Conservation (phyloP, 1,284 basidiomycete genomes). For the Malassezia dermatis region DNA sequence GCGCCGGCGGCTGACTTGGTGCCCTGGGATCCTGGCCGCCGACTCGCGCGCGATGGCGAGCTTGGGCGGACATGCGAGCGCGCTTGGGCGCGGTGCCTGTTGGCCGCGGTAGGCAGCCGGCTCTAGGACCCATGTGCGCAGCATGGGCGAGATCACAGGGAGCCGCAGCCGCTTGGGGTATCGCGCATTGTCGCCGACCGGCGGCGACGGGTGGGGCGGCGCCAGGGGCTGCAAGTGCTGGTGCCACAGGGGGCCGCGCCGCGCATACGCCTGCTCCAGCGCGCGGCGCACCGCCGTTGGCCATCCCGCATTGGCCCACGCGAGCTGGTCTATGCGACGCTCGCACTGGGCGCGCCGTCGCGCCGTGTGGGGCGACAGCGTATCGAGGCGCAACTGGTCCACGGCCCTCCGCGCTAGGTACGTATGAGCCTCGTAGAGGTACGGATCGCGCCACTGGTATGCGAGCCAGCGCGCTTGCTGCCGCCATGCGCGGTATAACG, state of each 20-base stretch:
- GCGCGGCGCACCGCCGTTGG: conserved; percentile 16
- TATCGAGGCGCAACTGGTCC: not conserved
- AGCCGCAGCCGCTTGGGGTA: conserved; percentile 7
- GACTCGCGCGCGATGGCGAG: conserved; percentile 6
- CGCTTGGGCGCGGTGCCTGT: not conserved
- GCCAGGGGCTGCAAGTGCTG: conserved; percentile 2
- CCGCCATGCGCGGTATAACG: conserved; percentile 12
- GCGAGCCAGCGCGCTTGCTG: conserved; percentile 16
- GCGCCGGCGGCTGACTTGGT: conserved; percentile 3
- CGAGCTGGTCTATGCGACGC: conserved; percentile 1
- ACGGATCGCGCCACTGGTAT: conserved; percentile 10
- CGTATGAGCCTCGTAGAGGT: conserved; percentile 15
- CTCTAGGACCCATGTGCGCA: conserved; percentile 7
- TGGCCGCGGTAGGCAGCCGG: not conserved
- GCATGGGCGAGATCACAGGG: conserved; percentile 1
- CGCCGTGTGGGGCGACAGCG: not conserved
- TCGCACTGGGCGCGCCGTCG: not conserved
- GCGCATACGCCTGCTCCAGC: conserved; percentile 16
- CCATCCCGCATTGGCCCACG: conserved; percentile 17
- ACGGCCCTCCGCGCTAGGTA: not conserved
- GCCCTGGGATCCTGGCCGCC: conserved; percentile 8
- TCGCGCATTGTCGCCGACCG: conserved; percentile 5
- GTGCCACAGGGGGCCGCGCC: conserved; percentile 11
- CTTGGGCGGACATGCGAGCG: conserved; percentile 13
- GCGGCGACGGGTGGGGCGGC: conserved; percentile 6